Percentiles rank a stretch among this genome's conserved stretches.
Conservation (phyloP, 352 stramenopile species). For the Phytophthora podocarpi region DNA sequence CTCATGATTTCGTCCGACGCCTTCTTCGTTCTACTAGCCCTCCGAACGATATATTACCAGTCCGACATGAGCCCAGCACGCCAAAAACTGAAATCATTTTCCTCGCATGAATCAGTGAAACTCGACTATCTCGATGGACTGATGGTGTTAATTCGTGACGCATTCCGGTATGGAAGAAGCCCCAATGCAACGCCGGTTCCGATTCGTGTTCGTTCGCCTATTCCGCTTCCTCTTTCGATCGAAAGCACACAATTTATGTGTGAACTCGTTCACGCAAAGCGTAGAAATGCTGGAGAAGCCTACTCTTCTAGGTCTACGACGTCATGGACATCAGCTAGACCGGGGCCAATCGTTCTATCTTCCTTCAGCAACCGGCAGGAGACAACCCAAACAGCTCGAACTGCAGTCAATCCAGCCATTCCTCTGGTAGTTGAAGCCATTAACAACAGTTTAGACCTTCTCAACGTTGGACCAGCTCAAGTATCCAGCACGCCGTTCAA, state of each 20-base stretch:
- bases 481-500: background rate
- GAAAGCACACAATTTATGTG: slow-evolving; percentile 15
- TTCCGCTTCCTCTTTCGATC: slow-evolving; percentile 13
- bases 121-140: background rate
- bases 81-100: background rate
- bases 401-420: background rate
- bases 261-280: slow-evolving; percentile 2
- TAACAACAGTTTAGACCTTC: background rate
- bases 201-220: slow-evolving; percentile 19
- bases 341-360: background rate
- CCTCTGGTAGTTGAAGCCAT: background rate
- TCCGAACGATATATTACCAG: slow-evolving; percentile 18
- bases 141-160: background rate
- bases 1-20: slow-evolving; percentile 26
- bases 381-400: background rate
- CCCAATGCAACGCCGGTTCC: background rate
- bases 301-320: background rate
- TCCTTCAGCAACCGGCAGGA: background rate
- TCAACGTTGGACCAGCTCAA: background rate
- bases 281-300: slow-evolving; percentile 9
- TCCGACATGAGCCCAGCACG: background rate
- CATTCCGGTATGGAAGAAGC: slow-evolving; percentile 5
- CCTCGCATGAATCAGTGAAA: background rate
- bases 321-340: background rate
- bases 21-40: slow-evolving; percentile 5